Percentiles rank a stretch among this genome's conserved stretches.
These are phyloP conservation scores for Candida tallmaniae DNA, from an alignment of 805 yeast species.

Conservation along the genomic window DNA sequence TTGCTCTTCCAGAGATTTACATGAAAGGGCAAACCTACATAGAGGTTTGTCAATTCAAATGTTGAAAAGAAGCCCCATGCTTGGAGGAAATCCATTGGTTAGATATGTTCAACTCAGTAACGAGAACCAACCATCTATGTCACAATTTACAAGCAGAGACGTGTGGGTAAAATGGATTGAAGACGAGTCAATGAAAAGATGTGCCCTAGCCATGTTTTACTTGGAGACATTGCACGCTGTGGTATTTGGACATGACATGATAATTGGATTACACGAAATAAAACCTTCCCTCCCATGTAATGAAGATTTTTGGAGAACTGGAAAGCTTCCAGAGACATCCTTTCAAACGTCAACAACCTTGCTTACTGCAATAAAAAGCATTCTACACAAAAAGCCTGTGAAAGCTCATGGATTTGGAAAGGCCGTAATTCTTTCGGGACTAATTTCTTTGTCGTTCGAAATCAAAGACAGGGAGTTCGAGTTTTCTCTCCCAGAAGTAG, in stretches of 20 bases:
- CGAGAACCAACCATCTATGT: conserved; percentile 1
- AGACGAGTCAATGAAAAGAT: conserved; percentile 28
- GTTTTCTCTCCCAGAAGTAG: conserved; percentile 17
- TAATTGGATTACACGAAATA: conserved; percentile 19
- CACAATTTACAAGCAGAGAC: conserved; percentile 6
- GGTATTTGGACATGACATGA: conserved; percentile 25
- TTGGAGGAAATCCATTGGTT: conserved; percentile 33
- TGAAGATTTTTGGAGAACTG: conserved; percentile 20
- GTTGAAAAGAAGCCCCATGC: conserved; percentile 19
- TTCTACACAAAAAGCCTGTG: conserved; percentile 16
- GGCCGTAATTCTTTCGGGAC: conserved; percentile 15
- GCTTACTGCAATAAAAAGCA: conserved; percentile 16
- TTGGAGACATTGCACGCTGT: conserved; percentile 31
- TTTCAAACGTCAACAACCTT: conserved; percentile 15
- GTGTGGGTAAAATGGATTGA: conserved; percentile 29
- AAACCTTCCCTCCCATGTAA: conserved; percentile 22
- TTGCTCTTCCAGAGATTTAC: conserved; percentile 57
- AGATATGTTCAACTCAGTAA: conserved; percentile 2
- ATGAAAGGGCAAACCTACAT: conserved; percentile 74
- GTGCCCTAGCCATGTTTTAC: conserved; percentile 26
- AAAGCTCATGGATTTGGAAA: conserved; percentile 17
- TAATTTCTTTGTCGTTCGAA: conserved; percentile 15
- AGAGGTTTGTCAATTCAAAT: conserved; percentile 55
- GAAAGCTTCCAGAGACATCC: conserved; percentile 10
- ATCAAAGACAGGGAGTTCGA: conserved; percentile 18